phyloP scores from a whole-genome alignment of 1,284 basidiomycete species.

The Puccinia polysora region DNA sequence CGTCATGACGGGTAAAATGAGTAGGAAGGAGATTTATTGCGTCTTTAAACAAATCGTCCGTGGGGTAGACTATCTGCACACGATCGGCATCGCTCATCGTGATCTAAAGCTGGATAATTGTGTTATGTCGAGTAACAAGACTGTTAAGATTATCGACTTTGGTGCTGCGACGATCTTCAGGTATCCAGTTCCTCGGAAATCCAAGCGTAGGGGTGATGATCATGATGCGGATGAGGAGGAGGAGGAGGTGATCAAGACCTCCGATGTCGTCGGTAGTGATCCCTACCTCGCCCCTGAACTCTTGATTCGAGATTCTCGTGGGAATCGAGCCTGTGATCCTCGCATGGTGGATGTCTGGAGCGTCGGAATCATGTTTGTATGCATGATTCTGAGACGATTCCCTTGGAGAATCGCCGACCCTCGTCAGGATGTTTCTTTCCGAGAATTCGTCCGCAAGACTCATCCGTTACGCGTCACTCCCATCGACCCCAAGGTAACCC shows the following conservation, averaged over 20 bases:
- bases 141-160: slow-evolving; percentile 99
- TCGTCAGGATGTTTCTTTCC: slow-evolving; percentile 85
- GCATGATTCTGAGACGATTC: slow-evolving; percentile 95
- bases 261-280: slow-evolving; percentile 92
- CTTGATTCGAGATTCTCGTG: slow-evolving; percentile 54
- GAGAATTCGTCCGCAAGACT: slow-evolving; percentile 66
- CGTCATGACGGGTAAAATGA: slow-evolving; percentile 99
- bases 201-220: slow-evolving; percentile 49
- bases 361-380: slow-evolving; percentile 97
- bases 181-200: slow-evolving; percentile 64
- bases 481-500: background rate
- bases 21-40: slow-evolving; percentile 95
- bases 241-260: slow-evolving; percentile 64
- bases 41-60: slow-evolving; percentile 98
- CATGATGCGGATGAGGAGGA: background rate
- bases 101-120: slow-evolving; percentile 99
- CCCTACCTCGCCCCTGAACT: slow-evolving; percentile 98
- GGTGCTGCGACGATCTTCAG: slow-evolving; percentile 99
- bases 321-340: slow-evolving; percentile 76
- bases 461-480: background rate
- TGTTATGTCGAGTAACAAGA: slow-evolving; percentile 88
- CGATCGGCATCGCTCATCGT: slow-evolving; percentile 92
- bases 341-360: slow-evolving; percentile 98
- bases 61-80: slow-evolving; percentile 96
- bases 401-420: slow-evolving; percentile 98